Evolutionary conservation across 2,329 filamentous ascomycete genomes (phyloP).

Genomic region (Teratosphaeria zuluensis): DNA sequence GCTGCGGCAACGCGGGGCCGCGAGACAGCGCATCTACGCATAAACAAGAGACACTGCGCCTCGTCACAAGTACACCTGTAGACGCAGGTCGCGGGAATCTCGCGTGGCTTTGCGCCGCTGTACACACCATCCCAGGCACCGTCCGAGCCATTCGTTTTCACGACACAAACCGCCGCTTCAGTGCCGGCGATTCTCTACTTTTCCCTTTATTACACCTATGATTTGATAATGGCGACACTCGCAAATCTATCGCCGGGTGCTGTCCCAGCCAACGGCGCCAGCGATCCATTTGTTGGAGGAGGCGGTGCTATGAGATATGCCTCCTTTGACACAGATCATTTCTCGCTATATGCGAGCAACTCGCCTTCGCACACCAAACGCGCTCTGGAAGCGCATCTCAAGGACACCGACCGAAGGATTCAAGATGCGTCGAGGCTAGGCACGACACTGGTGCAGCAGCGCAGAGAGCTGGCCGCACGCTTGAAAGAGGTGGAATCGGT

Average conservation of each 20-base stretch:
- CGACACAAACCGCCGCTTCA: neutral
- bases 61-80: neutral
- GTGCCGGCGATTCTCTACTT: neutral
- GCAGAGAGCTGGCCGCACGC: slow-evolving; percentile 70
- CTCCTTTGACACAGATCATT: slow-evolving; percentile 66
- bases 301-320: slow-evolving; percentile 60
- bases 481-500: slow-evolving; percentile 71
- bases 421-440: slow-evolving; percentile 86
- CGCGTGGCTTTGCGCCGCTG: neutral
- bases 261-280: slow-evolving; percentile 26
- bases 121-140: neutral
- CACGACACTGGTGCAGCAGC: slow-evolving; percentile 77
- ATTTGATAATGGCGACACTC: slow-evolving; percentile 30
- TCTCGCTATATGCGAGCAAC: slow-evolving; percentile 63
- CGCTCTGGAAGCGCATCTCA: slow-evolving; percentile 80
- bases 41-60: neutral
- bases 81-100: neutral
- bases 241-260: slow-evolving; percentile 33
- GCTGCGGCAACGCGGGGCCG: neutral
- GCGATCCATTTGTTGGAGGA: slow-evolving; percentile 37
- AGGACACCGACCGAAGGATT: slow-evolving; percentile 83
- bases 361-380: slow-evolving; percentile 82
- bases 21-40: neutral
- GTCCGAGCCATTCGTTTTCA: neutral
- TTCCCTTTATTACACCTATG: neutral